Base-by-base conservation (phyloP, 1,284 basidiomycete genomes). In the Cryptococcus maquisensis region DNA sequence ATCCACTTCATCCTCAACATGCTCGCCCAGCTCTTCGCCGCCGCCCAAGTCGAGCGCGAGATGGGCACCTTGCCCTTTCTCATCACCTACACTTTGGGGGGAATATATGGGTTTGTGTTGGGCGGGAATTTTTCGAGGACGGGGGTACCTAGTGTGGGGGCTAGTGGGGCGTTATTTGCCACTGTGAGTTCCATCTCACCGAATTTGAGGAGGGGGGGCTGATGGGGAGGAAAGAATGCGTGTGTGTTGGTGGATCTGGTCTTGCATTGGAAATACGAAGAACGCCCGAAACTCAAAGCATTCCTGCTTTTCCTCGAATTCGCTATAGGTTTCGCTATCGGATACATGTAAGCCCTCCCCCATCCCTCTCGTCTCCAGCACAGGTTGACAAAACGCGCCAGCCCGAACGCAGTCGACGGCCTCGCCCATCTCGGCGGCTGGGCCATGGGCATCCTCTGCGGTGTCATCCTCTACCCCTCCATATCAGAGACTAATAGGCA, bases 91-190 rank as follows among this genome's bases (percentile, higher is more conserved):
- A 83, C 93, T 54, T 83, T 88, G 1, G 89, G 90, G 16, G 93
- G 93, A 9, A 89, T 94, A 24, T 96, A 94, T 67, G 93, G 90
- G 81, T 88, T 65, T 39, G 51, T 73, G 21, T 79, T 97, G 8
- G 93, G 94, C 24, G 91, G 90, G 4, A 97, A 95, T 73, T 93
- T 97, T 71, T 81, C 90, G 0, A 78, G 96, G 16, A 86, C 92
- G 3, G 92, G 90, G 16, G 79, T 86, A n/a, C 92, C 94, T 0
- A 90, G 89, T n/a, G 81, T 93, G 1, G 95, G 95, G 44, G 95
- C 94, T 1, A 88, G 86, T 64, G 93, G 95, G 8, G 91, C 93
- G 1, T 90, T 98, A 52, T 96, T 97, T 57, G 92, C 92, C 2
- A 90, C 89, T 13, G 71, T 69, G 35, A 51, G 65, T 47, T n/a